Evolutionary conservation across 2,329 filamentous ascomycete genomes (phyloP).

Genomic region (Aspergillus thermomutatus): DNA sequence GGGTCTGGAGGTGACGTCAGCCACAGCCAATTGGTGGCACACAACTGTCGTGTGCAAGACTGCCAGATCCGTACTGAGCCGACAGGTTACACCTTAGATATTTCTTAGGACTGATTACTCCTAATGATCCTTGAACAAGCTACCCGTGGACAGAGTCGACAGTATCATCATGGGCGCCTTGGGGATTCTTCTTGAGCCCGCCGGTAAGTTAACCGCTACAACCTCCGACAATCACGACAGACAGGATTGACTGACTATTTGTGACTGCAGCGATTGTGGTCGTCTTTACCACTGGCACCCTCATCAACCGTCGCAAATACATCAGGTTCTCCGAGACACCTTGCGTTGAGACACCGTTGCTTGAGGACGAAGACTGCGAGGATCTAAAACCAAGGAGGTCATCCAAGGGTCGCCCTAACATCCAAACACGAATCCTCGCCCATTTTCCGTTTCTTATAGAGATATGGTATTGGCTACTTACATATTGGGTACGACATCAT

Average conservation of each 20-base stretch:
- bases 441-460: conserved; percentile 30
- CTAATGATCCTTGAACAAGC: background rate
- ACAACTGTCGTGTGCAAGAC: background rate
- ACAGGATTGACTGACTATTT: background rate
- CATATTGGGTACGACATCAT: conserved; percentile 26
- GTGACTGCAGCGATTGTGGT: conserved; percentile 8
- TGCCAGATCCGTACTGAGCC: background rate
- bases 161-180: conserved; percentile 7
- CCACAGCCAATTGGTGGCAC: background rate
- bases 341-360: conserved; percentile 12
- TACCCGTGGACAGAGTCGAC: background rate
- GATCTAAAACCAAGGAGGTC: conserved; percentile 1
- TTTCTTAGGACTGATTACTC: background rate
- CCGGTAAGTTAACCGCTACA: conserved; percentile 7
- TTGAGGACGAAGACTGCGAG: conserved; percentile 3
- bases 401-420: conserved; percentile 4
- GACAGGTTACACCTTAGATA: background rate
- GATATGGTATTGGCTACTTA: conserved; percentile 33
- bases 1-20: background rate
- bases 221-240: background rate
- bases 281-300: conserved; percentile 11
- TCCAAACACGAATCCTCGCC: conserved; percentile 22
- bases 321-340: conserved; percentile 4
- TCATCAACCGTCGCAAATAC: conserved; percentile 12
- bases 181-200: conserved; percentile 16